Base-by-base conservation (phyloP, 164 flowering plant species). In the Berberis vulgaris region DNA sequence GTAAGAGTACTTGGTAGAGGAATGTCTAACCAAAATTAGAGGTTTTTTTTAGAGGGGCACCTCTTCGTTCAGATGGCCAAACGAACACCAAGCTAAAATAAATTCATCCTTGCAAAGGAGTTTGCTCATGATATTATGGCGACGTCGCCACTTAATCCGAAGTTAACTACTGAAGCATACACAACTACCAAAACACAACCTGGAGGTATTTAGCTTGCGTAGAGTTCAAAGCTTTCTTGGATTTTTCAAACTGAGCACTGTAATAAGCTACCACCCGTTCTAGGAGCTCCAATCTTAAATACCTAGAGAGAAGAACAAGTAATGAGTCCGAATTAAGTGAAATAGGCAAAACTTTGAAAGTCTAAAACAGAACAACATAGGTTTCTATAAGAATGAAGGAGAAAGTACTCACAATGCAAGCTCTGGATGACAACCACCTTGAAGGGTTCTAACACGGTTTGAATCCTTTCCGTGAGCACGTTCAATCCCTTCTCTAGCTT, bases 241-340 rank as follows among this genome's bases (percentile, higher is more conserved):
- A 67, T 72, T 84, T 82, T 55, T 82, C 86, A 70, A 78, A 66
- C 54, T 79, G 81, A 61, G 82, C 84, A 72, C 72, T 76, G 68
- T 94, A 88, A 76, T 84, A 94, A 45, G 98, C 97, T 47, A 86
- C 88, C 42, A 94, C 91, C 26, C 93, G 96, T 80, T 94, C 98
- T 74, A 94, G 67, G 61, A 94, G 82, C 76, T 94, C 96, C 66
- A 94, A 72, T 69, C 97, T 81, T 81, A 94, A 65, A 69, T 86
- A 81, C 67, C 98, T 92, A 71, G 41, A 4, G 49, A 62, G 41
- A 26, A 26, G 26, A 26, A 26, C 26, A 26, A 26, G 66, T 10
- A 39, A 11, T 47, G 54, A 42, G 50, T 64, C 64, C 43, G 26
- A 42, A 41, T 68, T 1, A 58, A 43, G 59, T 64, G 52, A 50